A percentile compares a stretch with the other conserved stretches of the same genome.
Conservation (phyloP, 768 basidiomycete species). For the Floccularia luteovirens region DNA sequence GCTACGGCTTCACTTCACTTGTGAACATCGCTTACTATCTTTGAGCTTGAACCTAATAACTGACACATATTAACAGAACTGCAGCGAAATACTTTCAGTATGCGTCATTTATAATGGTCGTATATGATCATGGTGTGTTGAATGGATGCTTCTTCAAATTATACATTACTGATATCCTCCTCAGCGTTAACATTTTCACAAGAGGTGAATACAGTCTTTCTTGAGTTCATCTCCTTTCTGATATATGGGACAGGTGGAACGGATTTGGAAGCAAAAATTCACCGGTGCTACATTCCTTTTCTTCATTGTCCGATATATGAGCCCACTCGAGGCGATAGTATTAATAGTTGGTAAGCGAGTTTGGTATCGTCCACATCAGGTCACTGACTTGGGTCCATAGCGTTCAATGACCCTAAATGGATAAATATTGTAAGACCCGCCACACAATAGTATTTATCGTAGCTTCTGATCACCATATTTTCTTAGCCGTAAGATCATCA, state of each 20-base stretch:
- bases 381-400: background rate
- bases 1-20: too few species aligned
- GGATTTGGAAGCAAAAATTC: conserved; percentile 1
- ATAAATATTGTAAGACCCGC: background rate
- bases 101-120: conserved; percentile 8
- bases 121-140: conserved; percentile 11
- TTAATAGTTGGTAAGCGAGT: background rate
- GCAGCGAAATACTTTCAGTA: conserved; percentile 6
- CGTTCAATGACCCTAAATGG: background rate
- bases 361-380: background rate
- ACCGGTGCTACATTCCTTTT: conserved; percentile 3
- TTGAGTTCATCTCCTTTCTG: background rate
- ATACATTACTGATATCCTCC: background rate
- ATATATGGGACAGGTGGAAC: conserved; percentile 2
- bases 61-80: too few species aligned
- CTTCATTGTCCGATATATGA: conserved; percentile 1
- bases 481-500: background rate
- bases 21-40: too few species aligned
- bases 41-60: too few species aligned
- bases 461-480: background rate
- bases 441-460: background rate
- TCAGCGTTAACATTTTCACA: conserved; percentile 6
- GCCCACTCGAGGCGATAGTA: conserved; percentile 1
- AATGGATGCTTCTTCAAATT: background rate
- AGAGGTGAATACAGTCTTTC: conserved; percentile 2